Evolutionary conservation across 2,329 filamentous ascomycete genomes (phyloP).

Genomic region (Cladobotryum mycophilum): DNA sequence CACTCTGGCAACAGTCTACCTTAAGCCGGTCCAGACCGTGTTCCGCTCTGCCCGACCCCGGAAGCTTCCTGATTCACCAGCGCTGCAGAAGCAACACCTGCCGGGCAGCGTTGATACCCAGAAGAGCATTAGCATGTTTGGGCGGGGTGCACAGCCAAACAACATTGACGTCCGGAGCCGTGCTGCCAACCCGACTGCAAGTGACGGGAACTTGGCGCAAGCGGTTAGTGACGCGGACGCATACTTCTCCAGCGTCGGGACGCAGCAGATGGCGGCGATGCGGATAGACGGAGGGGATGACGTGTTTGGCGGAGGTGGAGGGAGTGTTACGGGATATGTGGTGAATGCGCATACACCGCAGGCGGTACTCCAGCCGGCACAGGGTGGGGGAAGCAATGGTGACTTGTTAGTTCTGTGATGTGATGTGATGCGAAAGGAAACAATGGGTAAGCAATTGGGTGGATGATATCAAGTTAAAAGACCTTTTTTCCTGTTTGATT

Average conservation of each 20-base stretch:
- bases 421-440: neutral
- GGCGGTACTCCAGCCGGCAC: slow-evolving; percentile 64
- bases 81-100: slow-evolving; percentile 67
- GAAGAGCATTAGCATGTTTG: slow-evolving; percentile 55
- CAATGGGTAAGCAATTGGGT: neutral
- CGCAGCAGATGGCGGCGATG: slow-evolving; percentile 67
- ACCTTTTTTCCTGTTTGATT: neutral
- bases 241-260: slow-evolving; percentile 78
- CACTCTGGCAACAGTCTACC: slow-evolving; percentile 91
- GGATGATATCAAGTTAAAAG: neutral
- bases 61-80: slow-evolving; percentile 73
- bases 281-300: slow-evolving; percentile 58
- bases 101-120: slow-evolving; percentile 48
- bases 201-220: slow-evolving; percentile 50
- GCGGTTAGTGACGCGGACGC: slow-evolving; percentile 81
- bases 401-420: slow-evolving; percentile 63
- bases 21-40: slow-evolving; percentile 95
- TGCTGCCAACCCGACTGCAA: slow-evolving; percentile 16
- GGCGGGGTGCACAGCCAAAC: slow-evolving; percentile 44
- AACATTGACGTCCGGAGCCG: slow-evolving; percentile 42
- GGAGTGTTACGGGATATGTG: slow-evolving; percentile 54
- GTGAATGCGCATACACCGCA: slow-evolving; percentile 79
- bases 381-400: slow-evolving; percentile 58
- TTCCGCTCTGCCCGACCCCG: slow-evolving; percentile 83
- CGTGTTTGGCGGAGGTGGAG: slow-evolving; percentile 53